These are phyloP conservation scores for Quercus variabilis DNA, from an alignment of 306 rosid genomes.

Conservation along the genomic window DNA sequence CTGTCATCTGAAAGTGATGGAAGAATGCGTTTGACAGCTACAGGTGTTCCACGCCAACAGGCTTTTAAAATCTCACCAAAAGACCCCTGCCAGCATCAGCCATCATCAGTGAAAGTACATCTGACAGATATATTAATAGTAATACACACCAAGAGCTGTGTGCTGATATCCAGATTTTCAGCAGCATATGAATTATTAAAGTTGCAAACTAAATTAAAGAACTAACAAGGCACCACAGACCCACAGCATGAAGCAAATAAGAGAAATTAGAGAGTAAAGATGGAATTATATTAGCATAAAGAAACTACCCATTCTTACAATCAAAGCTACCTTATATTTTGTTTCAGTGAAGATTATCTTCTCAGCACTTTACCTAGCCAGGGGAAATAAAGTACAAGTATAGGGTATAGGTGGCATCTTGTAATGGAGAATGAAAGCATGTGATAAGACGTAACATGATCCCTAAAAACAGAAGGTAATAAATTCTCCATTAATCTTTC, in stretches of 20 bases:
- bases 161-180: neutral
- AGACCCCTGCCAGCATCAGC: slow-evolving; percentile 61
- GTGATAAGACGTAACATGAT: neutral
- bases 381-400: neutral
- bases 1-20: slow-evolving; percentile 90
- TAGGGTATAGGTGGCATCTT: neutral
- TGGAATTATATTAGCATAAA: neutral
- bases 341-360: neutral
- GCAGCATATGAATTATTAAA: neutral
- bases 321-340: neutral
- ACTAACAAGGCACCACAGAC: neutral
- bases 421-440: neutral
- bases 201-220: neutral
- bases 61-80: slow-evolving; percentile 90
- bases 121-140: slow-evolving; percentile 1
- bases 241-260: neutral
- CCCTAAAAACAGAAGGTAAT: neutral
- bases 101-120: neutral
- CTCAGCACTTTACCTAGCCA: neutral
- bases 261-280: neutral
- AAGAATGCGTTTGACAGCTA: slow-evolving; percentile 87
- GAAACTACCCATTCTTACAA: neutral
- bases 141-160: neutral
- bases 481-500: too few relatives aligned
- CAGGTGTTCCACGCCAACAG: slow-evolving; percentile 92